These are phyloP conservation scores for Claviceps sp. DNA, from an alignment of 2,329 filamentous ascomycete species.

Conservation along the genomic window DNA sequence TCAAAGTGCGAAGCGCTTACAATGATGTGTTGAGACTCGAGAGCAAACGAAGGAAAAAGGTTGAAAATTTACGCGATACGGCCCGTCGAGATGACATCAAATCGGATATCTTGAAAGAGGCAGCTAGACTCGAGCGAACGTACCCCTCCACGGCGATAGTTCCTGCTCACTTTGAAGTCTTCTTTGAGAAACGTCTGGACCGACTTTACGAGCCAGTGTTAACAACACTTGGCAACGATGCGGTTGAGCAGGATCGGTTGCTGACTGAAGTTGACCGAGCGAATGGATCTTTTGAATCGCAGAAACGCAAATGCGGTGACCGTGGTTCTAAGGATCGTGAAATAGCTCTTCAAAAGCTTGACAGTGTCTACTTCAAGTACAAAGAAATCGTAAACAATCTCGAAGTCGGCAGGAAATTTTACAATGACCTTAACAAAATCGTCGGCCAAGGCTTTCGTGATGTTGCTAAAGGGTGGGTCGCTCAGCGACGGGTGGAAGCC, in stretches of 20 bases:
- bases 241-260: constrained; percentile 61
- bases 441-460: constrained; percentile 70
- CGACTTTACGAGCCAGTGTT: constrained; percentile 66
- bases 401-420: constrained; percentile 86
- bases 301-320: constrained; percentile 51
- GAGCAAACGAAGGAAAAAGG: constrained; percentile 62
- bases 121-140: constrained; percentile 70
- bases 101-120: constrained; percentile 67
- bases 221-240: constrained; percentile 56
- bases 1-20: constrained; percentile 61
- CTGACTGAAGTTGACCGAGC: constrained; percentile 56
- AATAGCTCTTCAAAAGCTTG: constrained; percentile 70
- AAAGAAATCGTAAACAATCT: constrained; percentile 90
- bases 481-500: constrained; percentile 69
- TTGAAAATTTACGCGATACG: constrained; percentile 66
- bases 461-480: constrained; percentile 61
- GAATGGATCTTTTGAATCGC: constrained; percentile 65
- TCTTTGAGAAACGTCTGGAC: constrained; percentile 73
- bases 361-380: constrained; percentile 89
- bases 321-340: constrained; percentile 60
- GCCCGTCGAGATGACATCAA: constrained; percentile 82
- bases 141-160: constrained; percentile 76
- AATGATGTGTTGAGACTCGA: constrained; percentile 81
- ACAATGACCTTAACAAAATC: constrained; percentile 87
- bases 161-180: constrained; percentile 78